Percentiles rank a stretch among this genome's conserved stretches.
These are phyloP conservation scores for Fusarium graminum DNA, from an alignment of 2,329 filamentous ascomycete species.

Conservation along the genomic window DNA sequence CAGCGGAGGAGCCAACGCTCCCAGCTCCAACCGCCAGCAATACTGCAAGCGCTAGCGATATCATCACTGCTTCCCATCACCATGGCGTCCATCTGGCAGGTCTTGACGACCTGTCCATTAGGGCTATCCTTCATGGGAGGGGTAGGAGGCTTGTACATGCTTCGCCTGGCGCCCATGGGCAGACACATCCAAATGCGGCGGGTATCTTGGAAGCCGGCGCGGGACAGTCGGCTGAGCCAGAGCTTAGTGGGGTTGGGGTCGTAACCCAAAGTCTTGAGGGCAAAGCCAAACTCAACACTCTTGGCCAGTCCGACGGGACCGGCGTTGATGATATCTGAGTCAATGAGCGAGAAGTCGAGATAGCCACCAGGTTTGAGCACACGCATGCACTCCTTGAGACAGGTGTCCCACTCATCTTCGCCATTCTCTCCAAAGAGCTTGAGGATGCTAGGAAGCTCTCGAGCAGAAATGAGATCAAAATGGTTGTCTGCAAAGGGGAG, in stretches of 20 bases:
- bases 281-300: conserved; percentile 91
- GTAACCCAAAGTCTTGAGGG: conserved; percentile 89
- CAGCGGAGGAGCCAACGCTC: conserved; percentile 95
- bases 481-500: conserved; percentile 87
- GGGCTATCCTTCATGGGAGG: conserved; percentile 54
- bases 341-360: conserved; percentile 89
- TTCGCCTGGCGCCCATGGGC: conserved; percentile 75
- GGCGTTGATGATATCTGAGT: conserved; percentile 89
- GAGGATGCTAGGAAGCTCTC: conserved; percentile 86
- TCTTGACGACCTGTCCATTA: conserved; percentile 58
- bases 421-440: conserved; percentile 77
- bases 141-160: conserved; percentile 49
- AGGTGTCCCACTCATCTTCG: conserved; percentile 88
- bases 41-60: conserved; percentile 80
- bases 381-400: conserved; percentile 86
- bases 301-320: conserved; percentile 84
- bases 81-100: conserved; percentile 71
- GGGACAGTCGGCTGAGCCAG: conserved; percentile 80
- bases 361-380: conserved; percentile 94
- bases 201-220: conserved; percentile 82
- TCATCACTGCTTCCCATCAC: conserved; percentile 76
- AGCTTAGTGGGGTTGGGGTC: conserved; percentile 85
- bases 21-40: conserved; percentile 92
- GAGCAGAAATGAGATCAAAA: conserved; percentile 92
- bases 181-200: conserved; percentile 91